phyloP scores from a whole-genome alignment of 441 rosid genomes.

The Croton setiger region DNA sequence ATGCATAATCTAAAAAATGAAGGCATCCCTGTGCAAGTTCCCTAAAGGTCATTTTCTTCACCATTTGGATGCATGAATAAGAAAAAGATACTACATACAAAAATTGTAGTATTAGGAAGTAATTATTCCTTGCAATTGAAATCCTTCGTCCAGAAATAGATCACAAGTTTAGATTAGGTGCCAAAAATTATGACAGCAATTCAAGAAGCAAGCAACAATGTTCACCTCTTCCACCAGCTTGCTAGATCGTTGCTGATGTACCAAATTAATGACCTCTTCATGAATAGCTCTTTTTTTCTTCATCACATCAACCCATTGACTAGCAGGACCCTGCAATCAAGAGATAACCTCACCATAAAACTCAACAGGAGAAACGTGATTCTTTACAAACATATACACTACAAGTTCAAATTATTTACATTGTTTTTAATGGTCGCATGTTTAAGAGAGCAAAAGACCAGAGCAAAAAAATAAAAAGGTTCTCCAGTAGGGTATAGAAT shows the following conservation, averaged over 20 bases:
- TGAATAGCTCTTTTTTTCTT: constrained; percentile 85
- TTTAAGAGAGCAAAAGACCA: neutral
- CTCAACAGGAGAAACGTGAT: neutral
- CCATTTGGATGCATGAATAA: neutral
- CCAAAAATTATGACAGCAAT: neutral
- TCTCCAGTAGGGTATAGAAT: neutral
- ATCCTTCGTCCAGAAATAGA: neutral
- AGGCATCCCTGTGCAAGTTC: neutral
- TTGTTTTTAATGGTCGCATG: neutral
- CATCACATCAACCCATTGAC: constrained; percentile 93
- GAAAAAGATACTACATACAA: neutral
- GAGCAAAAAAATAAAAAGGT: neutral
- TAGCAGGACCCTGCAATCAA: constrained; percentile 52
- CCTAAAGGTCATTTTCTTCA: neutral
- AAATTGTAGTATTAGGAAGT: neutral
- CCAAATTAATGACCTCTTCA: constrained; percentile 64
- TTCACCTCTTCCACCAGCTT: constrained; percentile 57
- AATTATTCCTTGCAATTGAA: neutral
- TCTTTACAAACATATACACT: neutral
- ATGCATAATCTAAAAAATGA: neutral
- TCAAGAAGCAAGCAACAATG: constrained; percentile 7
- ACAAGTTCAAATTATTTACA: neutral
- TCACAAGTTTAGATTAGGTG: neutral
- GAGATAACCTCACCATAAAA: constrained; percentile 17
- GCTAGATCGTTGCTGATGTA: constrained; percentile 53